Base-by-base conservation (phyloP, 805 yeast species). In the Starmerella stellata region DNA sequence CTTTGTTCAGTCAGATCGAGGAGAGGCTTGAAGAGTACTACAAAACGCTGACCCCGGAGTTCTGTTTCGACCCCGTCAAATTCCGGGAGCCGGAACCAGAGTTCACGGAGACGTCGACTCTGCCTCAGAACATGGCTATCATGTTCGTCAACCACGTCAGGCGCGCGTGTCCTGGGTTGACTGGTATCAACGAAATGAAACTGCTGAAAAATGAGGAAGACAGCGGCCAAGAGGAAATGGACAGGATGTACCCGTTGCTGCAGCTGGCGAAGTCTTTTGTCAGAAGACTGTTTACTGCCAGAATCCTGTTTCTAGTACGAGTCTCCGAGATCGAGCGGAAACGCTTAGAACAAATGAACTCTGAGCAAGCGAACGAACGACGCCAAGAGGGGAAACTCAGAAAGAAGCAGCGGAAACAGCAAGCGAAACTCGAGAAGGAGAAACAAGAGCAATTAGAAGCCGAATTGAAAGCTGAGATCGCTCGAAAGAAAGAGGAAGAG, bases 331-430 rank as follows among this genome's bases (percentile, higher is more conserved):
- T 23, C 25, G 25, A 23, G 25, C 25, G 11, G 25, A 11, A 23
- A 7, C 7, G 7, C 11, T 7, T 23, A 7, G 25, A 23, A 11
- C 25, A 23, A 11, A 7, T 7, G 25, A 7, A 7, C 11, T 7
- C 7, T 13, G 14, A 29, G 14, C 19, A 29, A 13, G 32, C 16
- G 14, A 5, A 29, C 9, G 15, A 29, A 13, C 7, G 14, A 8
- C 32, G 32, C 14, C 15, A 29, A 17, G 7, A 5, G 14, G 32
- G 14, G 47, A 57, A 55, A 41, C 52, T 49, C 31, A 47, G 52
- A 35, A 64, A 62, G 19, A 59, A 61, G 47, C 66, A 64, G 41
- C 55, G 54, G 47, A 61, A 60, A 48, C 58, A 58, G 44, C 61
- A 60, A 35, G 62, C 62, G 47, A 59, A 60, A 50, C 57, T 61